Conservation (phyloP, 139 green algal genomes). For the Klebsormidium nitens region DNA sequence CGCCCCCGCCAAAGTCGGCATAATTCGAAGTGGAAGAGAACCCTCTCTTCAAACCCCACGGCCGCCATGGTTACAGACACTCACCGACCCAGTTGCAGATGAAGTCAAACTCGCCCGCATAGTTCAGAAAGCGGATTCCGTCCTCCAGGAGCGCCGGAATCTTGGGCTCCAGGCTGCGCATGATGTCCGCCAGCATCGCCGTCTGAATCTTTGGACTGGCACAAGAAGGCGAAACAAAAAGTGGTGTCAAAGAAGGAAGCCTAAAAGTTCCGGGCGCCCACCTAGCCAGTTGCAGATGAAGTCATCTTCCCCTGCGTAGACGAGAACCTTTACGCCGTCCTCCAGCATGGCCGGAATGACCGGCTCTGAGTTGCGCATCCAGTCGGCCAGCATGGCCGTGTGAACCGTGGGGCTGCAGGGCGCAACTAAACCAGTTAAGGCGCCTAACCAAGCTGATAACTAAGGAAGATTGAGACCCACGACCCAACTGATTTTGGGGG, state of each 20-base stretch:
- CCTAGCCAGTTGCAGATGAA: conserved; percentile 55
- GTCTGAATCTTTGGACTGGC: too few species aligned
- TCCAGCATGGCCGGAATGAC: conserved; percentile 45
- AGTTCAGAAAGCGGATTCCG: conserved; percentile 45
- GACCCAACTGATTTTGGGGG: too few species aligned
- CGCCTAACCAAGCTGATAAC: too few species aligned
- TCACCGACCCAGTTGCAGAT: conserved; percentile 53
- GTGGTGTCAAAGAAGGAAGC: neutral
- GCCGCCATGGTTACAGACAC: too few species aligned
- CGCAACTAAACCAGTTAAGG: conserved; percentile 6
- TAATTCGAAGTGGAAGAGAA: too few species aligned
- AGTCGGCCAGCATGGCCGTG: conserved; percentile 41
- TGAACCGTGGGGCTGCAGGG: conserved; percentile 34
- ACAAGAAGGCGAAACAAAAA: too few species aligned
- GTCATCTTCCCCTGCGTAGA: conserved; percentile 49
- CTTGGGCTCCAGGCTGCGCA: conserved; percentile 39
- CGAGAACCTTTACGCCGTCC: conserved; percentile 36
- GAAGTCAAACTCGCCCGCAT: conserved; percentile 48
- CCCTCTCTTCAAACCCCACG: too few species aligned
- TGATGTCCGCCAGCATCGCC: conserved; percentile 46
- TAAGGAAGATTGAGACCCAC: too few species aligned
- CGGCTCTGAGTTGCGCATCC: conserved; percentile 44
- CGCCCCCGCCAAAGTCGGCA: too few species aligned
- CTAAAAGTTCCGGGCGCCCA: neutral
- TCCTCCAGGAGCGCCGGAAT: conserved; percentile 46